Evolutionary conservation across 305 asterid species (phyloP), one percentile per base, ranked within the genome.

Genomic region (Striga hermonthica): DNA sequence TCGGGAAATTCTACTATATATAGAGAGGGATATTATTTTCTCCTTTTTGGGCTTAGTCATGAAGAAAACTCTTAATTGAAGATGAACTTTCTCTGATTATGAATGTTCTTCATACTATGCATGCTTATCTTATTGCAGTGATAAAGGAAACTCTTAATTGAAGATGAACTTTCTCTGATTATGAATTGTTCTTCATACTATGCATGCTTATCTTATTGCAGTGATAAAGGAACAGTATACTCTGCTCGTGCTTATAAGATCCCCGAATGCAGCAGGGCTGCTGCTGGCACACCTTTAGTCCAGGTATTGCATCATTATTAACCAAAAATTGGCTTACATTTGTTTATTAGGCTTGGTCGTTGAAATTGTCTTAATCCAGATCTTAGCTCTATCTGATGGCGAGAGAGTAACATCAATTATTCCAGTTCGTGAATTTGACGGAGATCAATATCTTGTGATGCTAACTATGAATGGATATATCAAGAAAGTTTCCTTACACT

Each of bases 171-270:
- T 58, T 13, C 15, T 57, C 11, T 8, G 48, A n/a, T 9, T 10
- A 60, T 62, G 48, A 66, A 47, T 62, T 39, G 34, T 53, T 57
- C 39, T 49, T 64, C 28, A 36, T 69, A 49, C 16, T 39, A 53
- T 47, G 58, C 38, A 22, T 53, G 34, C 55, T 12, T 7, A 71
- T 52, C 60, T 54, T 66, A 66, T 72, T 71, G 72, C 84, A 94
- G 99, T 62, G 98, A 94, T 70, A 91, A 88, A 79, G 99, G 99
- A 73, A 87, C 78, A 15, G 99, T 91, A n/a, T 87, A 94, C 82
- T 84, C 90, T 6, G 86, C 91, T 71, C 91, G 93, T 65, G 98
- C 99, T 58, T 94, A 80, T 77, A 94, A 75, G 77, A 88, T 94
- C 65, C 97, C 99, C 34, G 99, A 94, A 80, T 94, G 99, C 73